phyloP scores from a whole-genome alignment of 371 early-diverging fungal genomes.

The Mucor circinelloides region DNA sequence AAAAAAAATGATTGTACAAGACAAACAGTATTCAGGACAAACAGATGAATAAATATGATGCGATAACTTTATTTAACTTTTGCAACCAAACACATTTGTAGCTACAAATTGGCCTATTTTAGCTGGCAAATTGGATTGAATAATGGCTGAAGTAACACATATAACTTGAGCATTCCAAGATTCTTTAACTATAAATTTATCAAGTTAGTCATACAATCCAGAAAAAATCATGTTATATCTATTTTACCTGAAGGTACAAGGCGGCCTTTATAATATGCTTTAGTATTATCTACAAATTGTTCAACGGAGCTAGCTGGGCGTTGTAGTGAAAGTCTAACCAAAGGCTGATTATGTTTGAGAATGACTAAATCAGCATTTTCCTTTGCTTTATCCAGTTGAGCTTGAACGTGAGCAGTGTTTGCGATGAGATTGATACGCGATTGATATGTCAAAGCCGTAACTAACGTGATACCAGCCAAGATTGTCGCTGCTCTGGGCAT shows the following conservation, averaged over 20 bases:
- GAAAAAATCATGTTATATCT: constrained; percentile 1
- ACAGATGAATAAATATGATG: neutral
- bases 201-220: neutral
- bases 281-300: constrained; percentile 18
- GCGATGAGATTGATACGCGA: constrained; percentile 26
- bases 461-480: constrained; percentile 36
- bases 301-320: constrained; percentile 22
- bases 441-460: constrained; percentile 40
- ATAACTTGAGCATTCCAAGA: constrained; percentile 45
- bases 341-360: neutral
- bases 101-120: constrained; percentile 24
- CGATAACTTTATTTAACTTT: neutral
- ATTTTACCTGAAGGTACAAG: constrained; percentile 32
- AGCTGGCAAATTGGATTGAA: constrained; percentile 33
- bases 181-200: constrained; percentile 34
- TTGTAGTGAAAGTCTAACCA: constrained; percentile 14
- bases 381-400: constrained; percentile 20
- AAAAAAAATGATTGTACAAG: neutral
- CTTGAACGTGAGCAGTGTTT: constrained; percentile 24
- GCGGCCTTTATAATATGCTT: constrained; percentile 20
- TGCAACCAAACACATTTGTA: constrained; percentile 34
- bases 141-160: constrained; percentile 30
- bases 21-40: neutral
- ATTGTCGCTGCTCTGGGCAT: constrained; percentile 40
- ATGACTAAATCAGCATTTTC: constrained; percentile 14